Evolutionary conservation across 108 stramenopile species (phyloP).

Genomic region (Epipyxis sp.): DNA sequence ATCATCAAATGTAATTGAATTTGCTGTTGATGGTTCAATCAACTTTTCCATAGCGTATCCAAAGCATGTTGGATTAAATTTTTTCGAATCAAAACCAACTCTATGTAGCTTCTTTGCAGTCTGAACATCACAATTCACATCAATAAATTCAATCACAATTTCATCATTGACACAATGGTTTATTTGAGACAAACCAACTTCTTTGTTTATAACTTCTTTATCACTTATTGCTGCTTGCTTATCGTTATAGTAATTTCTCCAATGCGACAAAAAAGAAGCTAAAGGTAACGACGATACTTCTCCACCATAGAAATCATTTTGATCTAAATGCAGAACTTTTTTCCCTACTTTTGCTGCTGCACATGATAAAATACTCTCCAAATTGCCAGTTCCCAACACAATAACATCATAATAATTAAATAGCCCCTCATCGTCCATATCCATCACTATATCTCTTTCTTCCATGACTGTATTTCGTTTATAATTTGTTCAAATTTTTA

Average conservation of each 20-base stretch:
- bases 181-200: not conserved
- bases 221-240: not conserved
- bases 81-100: not conserved
- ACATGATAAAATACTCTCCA: constrained; percentile 18
- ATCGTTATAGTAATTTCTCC: not conserved
- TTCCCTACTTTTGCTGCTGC: constrained; percentile 27
- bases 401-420: constrained; percentile 15
- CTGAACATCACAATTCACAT: not conserved
- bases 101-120: not conserved
- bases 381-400: constrained; percentile 22
- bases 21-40: not conserved
- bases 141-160: not conserved
- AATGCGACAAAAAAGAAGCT: not conserved
- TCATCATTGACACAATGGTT: too few species aligned
- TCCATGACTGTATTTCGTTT: too few species aligned
- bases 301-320: constrained; percentile 30
- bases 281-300: not conserved
- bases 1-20: too few species aligned
- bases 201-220: not conserved
- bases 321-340: constrained; percentile 28
- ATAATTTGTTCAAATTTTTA: too few species aligned
- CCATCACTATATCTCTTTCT: too few species aligned
- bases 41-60: not conserved
- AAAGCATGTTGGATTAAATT: not conserved
- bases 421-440: too few species aligned